These are phyloP conservation scores for Phaeosphaeria sp. DNA, from an alignment of 2,329 filamentous ascomycete species.

Conservation along the genomic window DNA sequence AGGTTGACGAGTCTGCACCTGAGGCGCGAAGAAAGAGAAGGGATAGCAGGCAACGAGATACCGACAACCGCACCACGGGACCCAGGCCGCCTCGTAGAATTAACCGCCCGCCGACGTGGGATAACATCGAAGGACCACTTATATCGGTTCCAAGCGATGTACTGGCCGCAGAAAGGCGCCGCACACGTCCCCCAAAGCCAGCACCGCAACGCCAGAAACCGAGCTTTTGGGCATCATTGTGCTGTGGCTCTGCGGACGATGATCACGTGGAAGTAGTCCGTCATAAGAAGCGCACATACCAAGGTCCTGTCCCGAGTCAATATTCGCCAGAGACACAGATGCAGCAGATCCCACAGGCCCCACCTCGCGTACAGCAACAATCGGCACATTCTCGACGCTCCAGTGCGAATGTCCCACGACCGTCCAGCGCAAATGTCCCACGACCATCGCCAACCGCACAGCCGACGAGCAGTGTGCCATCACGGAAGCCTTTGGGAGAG, in stretches of 20 bases:
- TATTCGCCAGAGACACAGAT: conserved; percentile 17
- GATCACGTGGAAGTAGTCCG: conserved; percentile 54
- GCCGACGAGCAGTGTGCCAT: conserved; percentile 21
- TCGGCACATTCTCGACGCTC: conserved; percentile 5
- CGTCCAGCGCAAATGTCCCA: conserved; percentile 1
- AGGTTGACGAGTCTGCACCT: conserved; percentile 59
- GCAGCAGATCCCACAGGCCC: conserved; percentile 21
- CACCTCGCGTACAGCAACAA: conserved; percentile 8
- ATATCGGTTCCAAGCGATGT: conserved; percentile 52
- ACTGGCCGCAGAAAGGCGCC: conserved; percentile 36
- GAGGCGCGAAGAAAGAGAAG: conserved; percentile 42
- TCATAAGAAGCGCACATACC: conserved; percentile 44
- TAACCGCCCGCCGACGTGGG: conserved; percentile 53
- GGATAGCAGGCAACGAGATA: conserved; percentile 14
- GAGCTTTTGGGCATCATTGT: conserved; percentile 53
- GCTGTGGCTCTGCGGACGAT: conserved; percentile 48
- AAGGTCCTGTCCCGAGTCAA: conserved; percentile 6
- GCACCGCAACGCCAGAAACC: conserved; percentile 32
- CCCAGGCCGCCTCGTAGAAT: conserved; percentile 31
- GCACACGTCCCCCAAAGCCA: conserved; percentile 24
- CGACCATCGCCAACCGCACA: conserved; percentile 10
- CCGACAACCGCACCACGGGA: conserved; percentile 21
- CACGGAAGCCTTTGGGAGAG: conserved; percentile 33
- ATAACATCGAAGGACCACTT: conserved; percentile 54
- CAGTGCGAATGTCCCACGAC: background rate